A percentile compares a stretch with the other conserved stretches of the same genome.
Evolutionary conservation across 345 rosid genomes (phyloP).

Genomic region (Brassica juncea): DNA sequence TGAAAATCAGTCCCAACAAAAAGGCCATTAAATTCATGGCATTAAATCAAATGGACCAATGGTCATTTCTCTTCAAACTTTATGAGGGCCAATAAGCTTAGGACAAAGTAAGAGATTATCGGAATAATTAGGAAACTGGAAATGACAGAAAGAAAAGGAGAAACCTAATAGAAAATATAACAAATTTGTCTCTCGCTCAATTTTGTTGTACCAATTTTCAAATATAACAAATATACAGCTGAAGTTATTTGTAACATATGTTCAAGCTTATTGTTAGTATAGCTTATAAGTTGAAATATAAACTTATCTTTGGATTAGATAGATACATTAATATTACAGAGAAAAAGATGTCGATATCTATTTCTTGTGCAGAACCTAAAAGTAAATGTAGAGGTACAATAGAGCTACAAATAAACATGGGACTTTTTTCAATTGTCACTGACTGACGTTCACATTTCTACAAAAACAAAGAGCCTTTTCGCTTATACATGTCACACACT

Average conservation of each 20-base stretch:
- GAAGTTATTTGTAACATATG: background rate
- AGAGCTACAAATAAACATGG: constrained; percentile 24
- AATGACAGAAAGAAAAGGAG: background rate
- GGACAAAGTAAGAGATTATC: constrained; percentile 4
- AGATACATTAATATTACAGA: constrained; percentile 5
- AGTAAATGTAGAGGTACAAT: constrained; percentile 22
- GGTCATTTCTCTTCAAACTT: constrained; percentile 37
- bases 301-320: background rate
- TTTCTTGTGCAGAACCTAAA: constrained; percentile 9
- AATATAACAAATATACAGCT: background rate
- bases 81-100: constrained; percentile 33
- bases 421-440: constrained; percentile 28
- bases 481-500: constrained; percentile 16
- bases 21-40: constrained; percentile 29
- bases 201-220: no score
- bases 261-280: no score
- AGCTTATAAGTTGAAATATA: background rate
- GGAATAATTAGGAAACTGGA: constrained; percentile 18
- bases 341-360: constrained; percentile 5
- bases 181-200: background rate
- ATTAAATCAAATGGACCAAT: constrained; percentile 33
- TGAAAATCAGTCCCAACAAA: constrained; percentile 36
- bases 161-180: background rate
- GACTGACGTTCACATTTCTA: constrained; percentile 27
- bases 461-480: constrained; percentile 11